Percentiles rank a stretch among this genome's conserved stretches.
These are phyloP conservation scores for Pyrenula aspistea DNA, from an alignment of 495 filamentous ascomycete species.

Conservation along the genomic window DNA sequence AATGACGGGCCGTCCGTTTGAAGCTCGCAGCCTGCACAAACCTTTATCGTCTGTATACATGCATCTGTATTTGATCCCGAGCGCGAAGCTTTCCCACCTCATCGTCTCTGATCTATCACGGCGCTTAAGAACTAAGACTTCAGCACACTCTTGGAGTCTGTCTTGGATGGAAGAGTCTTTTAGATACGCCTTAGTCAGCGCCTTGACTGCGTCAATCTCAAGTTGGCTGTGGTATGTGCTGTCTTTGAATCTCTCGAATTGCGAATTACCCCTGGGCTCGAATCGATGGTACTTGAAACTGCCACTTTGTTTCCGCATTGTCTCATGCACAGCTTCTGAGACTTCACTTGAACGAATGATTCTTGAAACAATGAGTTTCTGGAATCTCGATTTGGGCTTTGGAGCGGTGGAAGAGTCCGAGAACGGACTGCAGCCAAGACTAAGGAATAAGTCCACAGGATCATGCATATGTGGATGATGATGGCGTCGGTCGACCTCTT, in stretches of 20 bases:
- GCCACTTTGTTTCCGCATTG: neutral
- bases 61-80: neutral
- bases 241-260: neutral
- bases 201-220: neutral
- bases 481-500: neutral
- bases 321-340: neutral
- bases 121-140: neutral
- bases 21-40: neutral
- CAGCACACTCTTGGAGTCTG: neutral
- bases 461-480: neutral
- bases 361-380: neutral
- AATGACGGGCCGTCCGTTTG: neutral
- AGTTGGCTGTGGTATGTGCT: neutral
- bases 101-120: neutral
- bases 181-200: neutral
- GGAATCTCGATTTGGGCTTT: neutral
- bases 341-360: neutral
- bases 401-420: neutral
- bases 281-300: neutral
- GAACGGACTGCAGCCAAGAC: neutral
- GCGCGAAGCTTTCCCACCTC: neutral
- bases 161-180: neutral
- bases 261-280: neutral
- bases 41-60: neutral
- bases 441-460: neutral